A percentile compares a stretch with the other conserved stretches of the same genome.
These are phyloP conservation scores for Lichtheimia ramosa DNA, from an alignment of 371 early-diverging fungal genomes.

Conservation along the genomic window DNA sequence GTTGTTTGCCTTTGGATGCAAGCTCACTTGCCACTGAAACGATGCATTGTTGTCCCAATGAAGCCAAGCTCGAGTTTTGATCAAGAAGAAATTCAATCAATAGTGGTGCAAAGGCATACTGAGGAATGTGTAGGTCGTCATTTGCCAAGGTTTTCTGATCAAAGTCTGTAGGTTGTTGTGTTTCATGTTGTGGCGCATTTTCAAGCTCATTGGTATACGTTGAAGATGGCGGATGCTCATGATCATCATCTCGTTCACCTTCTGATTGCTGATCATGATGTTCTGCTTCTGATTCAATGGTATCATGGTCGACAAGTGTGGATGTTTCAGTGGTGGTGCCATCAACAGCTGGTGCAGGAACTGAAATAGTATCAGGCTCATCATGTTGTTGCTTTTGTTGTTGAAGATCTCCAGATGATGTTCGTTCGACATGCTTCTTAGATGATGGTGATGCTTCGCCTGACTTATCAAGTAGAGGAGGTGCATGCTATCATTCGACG, in stretches of 20 bases:
- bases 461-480: conserved; percentile 17
- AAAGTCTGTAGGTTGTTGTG: conserved; percentile 2
- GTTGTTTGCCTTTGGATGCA: conserved; percentile 17
- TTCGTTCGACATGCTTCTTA: neutral
- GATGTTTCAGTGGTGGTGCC: conserved; percentile 1
- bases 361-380: conserved; percentile 16
- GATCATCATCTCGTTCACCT: conserved; percentile 2
- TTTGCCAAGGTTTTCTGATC: neutral
- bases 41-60: conserved; percentile 49
- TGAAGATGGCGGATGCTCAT: neutral
- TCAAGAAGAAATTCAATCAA: conserved; percentile 53
- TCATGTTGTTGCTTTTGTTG: conserved; percentile 3
- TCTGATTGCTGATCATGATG: conserved; percentile 5
- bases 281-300: neutral
- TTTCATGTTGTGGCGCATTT: neutral
- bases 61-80: conserved; percentile 50
- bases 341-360: conserved; percentile 13
- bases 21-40: conserved; percentile 50
- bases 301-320: neutral
- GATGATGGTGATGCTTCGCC: no score
- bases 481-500: conserved; percentile 18
- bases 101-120: conserved; percentile 34
- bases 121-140: conserved; percentile 29
- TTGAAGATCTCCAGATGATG: neutral
- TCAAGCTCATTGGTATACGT: conserved; percentile 1